Evolutionary conservation across 192 early-diverging fungal species (phyloP), one percentile per base, ranked within the genome.

Genomic region (Coemansia brasiliensis): DNA sequence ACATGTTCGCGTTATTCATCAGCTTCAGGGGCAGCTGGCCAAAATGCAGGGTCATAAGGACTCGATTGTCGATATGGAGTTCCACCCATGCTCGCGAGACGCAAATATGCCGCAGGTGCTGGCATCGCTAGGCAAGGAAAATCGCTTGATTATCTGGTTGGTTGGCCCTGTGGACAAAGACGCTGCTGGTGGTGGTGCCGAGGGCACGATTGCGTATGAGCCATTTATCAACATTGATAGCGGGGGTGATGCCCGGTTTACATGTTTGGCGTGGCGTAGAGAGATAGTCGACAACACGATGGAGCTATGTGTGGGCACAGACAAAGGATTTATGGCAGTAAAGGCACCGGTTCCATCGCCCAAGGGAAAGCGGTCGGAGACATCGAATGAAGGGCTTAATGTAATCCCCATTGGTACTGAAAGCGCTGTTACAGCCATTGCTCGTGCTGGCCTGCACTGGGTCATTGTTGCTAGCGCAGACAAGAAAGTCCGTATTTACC

Each of bases 1-100:
- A 0, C 73, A 63, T 27, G 66, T 76, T 20, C 73, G 73, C 12
- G 67, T 76, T 21, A 76, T 76, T 20, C 73, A 76, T 44, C 73
- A 76, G 59, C 55, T 69, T 27, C 73, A 69, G n/a, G 73, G 73
- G 24, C 62, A 69, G 45, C 57, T 57, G 10, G 73, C 67, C 15
- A 76, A 69, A 52, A 76, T 76, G 73, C 58, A 56, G 46, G 73
- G 73, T 20, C 73, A 76, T 48, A 76, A 63, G 11, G 67, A 76
- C 43, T 61, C 62, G 13, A 76, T 76, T 45, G 42, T 69, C 13
- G 73, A 76, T 39, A 62, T 76, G 73, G 73, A 67, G 12, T 76
- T 76, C 60, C 73, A 76, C 21, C 73, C 73, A 18, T 69, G 73
- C 63, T 76, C 73, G 26, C 50, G 52, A 37, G 63, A 69, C 18